Base-by-base conservation (phyloP, 306 rosid genomes). In the Malus sieversii region DNA sequence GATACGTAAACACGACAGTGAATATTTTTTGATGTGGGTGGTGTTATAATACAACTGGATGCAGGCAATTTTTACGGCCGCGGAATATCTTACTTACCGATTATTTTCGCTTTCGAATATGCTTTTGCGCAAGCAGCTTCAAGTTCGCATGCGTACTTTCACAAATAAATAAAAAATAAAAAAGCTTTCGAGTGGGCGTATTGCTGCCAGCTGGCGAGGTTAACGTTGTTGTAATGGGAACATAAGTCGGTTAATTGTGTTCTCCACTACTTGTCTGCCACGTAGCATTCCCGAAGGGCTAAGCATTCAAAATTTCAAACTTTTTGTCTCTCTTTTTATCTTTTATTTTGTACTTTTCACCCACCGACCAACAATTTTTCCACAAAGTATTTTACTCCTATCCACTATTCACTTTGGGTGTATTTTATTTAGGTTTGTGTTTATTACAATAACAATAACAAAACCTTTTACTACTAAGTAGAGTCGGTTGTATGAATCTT, bases 311-410 rank as follows among this genome's bases (percentile, higher is more conserved):
- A 30, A 30, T 30, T 33, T 33, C 14, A 1, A 13, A 3, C 4
- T 6, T 3, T 48, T 12, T 23, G 30, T 84, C 70, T 84, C 88
- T 74, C 25, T 80, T 84, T 82, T 82, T 76, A 35, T 72, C 80
- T 27, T 46, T 51, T 42, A 9, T n/a, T 57, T 60, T 60, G 0
- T 10, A 46, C 18, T 46, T 1, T 14, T 46, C 42, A 38, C 42
- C 42, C 10, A 38, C 42, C 42, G 10, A 38, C 40, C 8, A 35
- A 6, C 8, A 35, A 6, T 35, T 35, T 35, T 35, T 35, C 40
- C 40, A 35, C 40, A 35, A 6, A 35, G 9, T 40, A 40, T 57
- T 57, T 60, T 25, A 23, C 66, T 12, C 7, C 32, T 25, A 12
- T 60, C 16, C 33, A 11, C 30, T 6, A 22, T 58, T 58, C 11